Base-by-base conservation (phyloP, 148 eudicot species). In the Rhododendron mucronatum region DNA sequence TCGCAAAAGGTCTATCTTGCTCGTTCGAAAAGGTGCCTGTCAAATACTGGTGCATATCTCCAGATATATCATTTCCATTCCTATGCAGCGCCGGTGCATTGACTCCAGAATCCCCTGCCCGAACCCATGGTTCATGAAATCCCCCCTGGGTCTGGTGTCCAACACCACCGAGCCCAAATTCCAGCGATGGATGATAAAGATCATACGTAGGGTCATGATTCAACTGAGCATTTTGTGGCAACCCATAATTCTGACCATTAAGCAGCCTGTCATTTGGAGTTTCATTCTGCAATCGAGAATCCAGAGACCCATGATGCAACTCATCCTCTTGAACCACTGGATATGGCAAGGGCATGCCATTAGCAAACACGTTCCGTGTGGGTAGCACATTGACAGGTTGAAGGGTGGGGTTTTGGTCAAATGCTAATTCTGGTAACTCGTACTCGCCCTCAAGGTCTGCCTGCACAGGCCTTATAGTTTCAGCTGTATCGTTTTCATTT, bases 1-100 rank as follows among this genome's bases (percentile, higher is more conserved):
- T 90, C 13, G 86, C 92, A 88, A 90, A 78, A 20, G 93, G 87
- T 87, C 91, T 85, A 82, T 87, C 88, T 44, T 87, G 92, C 84
- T 91, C 93, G 30, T 85, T 85, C 44, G 84, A 91, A 85, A 89
- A 90, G 15, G 87, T 41, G 85, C 88, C 92, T 84, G 84, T 89
- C n/a, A 84, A 83, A 86, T 83, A 90, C 84, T 91, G 88, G 20
- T 87, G 87, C 88, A 88, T 65, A 85, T 80, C 88, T 84, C 90
- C 93, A 85, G 86, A 59, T 30, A 89, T 87, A 75, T 81, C 92
- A 88, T 89, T 86, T 74, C 53, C 91, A 84, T 83, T 90, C 74
- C 88, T 45, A 69, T 80, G 84, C 57, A 80, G 82, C 0, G 85
- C 75, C 2, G 89, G 82, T 53, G 78, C 81, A 90, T 87, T 89